A percentile compares a stretch with the other conserved stretches of the same genome.
phyloP scores from a whole-genome alignment of 441 rosid species.

The Aquilaria agallochum region DNA sequence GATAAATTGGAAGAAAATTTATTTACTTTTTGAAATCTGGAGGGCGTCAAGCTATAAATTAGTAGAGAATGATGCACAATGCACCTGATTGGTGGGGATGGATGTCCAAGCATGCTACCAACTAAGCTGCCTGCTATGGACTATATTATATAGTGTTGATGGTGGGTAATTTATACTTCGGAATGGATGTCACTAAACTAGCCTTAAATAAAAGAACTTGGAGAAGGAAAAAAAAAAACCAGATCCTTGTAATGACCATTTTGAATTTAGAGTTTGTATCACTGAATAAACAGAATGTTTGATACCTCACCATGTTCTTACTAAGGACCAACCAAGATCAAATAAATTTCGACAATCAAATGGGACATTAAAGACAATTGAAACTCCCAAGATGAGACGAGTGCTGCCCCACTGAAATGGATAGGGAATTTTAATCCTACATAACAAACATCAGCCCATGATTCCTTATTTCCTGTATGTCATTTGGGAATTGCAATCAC shows the following conservation, averaged over 20 bases:
- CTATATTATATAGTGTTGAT: too few relatives aligned
- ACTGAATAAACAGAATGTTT: neutral
- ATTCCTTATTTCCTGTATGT: neutral
- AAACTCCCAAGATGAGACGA: constrained; percentile 93
- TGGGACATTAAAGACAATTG: neutral
- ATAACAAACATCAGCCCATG: constrained; percentile 14
- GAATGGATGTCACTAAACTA: neutral
- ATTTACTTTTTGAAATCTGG: too few relatives aligned
- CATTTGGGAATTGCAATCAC: too few relatives aligned
- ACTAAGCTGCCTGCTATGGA: too few relatives aligned
- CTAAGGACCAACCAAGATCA: too few relatives aligned
- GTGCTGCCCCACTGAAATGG: constrained; percentile 98
- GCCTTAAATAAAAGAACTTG: too few relatives aligned
- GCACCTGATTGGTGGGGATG: too few relatives aligned
- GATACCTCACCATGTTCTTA: neutral
- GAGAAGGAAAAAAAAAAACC: neutral
- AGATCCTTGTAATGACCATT: neutral
- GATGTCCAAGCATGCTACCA: too few relatives aligned
- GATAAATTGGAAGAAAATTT: too few relatives aligned
- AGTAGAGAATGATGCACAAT: too few relatives aligned
- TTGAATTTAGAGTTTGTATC: neutral
- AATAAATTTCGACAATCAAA: too few relatives aligned
- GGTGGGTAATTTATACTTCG: neutral
- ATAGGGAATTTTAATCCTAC: constrained; percentile 85
- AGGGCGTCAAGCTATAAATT: too few relatives aligned